These are phyloP conservation scores for Trapa bicornis DNA, from an alignment of 345 rosid genomes.

Conservation along the genomic window DNA sequence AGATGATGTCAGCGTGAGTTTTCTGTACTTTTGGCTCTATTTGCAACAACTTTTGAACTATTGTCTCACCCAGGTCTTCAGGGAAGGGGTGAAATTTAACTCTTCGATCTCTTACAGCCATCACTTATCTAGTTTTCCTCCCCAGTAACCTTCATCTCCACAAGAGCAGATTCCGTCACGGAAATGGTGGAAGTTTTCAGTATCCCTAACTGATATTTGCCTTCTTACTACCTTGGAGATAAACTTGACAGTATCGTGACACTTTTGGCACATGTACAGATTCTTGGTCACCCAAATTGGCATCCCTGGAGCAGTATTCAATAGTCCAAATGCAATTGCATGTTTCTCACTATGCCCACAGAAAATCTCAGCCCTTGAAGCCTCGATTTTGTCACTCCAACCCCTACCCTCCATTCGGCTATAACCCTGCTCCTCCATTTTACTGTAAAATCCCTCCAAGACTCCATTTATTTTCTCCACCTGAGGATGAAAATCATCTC, in stretches of 20 bases:
- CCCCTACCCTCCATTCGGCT: constrained; percentile 19
- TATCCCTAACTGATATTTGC: constrained; percentile 69
- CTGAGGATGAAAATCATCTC: constrained; percentile 50
- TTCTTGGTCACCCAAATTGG: constrained; percentile 79
- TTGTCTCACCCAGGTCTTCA: neutral
- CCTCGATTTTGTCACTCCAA: constrained; percentile 32
- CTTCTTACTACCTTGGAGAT: constrained; percentile 58
- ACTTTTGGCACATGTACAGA: constrained; percentile 54
- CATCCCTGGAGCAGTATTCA: constrained; percentile 55
- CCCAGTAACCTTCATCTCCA: constrained; percentile 42
- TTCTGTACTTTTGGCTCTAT: neutral
- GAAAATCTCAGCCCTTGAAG: constrained; percentile 57
- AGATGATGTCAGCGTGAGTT: neutral
- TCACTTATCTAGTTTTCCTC: constrained; percentile 7
- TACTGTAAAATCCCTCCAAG: constrained; percentile 46
- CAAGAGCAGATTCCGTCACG: constrained; percentile 74
- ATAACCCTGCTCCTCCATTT: constrained; percentile 35
- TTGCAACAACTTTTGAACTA: neutral
- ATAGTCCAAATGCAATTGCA: constrained; percentile 63
- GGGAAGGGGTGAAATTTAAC: neutral
- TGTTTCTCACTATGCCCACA: constrained; percentile 80
- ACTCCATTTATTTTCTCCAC: constrained; percentile 41
- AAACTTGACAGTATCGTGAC: constrained; percentile 56
- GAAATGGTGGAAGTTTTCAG: constrained; percentile 71
- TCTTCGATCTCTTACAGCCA: constrained; percentile 3